Base-by-base conservation (phyloP, 2,329 filamentous ascomycete genomes). In the Pseudonectria buxi region DNA sequence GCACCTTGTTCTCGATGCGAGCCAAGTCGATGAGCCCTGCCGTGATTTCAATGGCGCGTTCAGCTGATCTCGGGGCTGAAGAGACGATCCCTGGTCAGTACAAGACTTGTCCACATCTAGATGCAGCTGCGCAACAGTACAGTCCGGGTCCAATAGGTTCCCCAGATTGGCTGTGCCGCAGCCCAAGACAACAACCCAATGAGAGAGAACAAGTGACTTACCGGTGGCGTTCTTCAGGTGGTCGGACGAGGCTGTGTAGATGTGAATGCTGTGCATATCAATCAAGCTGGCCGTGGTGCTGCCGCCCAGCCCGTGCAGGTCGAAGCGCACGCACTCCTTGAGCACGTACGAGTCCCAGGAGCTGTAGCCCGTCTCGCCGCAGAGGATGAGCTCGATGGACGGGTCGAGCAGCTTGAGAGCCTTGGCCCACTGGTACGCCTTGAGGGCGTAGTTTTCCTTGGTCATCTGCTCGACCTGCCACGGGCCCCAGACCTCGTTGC, bases 191-290 rank as follows among this genome's bases (percentile, higher is more conserved):
- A 25, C 15, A 7, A n/a, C 5, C 9, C 35, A n/a, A 22, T n/a
- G 3, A 7, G 12, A 14, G 7, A 22, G 2, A 7, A 3, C 14
- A 26, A 18, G 28, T 7, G 13, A 11, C 38, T 12, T 38, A 52
- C 49, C 55, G 2, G 74, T 74, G 1, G 70, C 76, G 63, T 62
- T 72, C 53, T 62, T 55, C 27, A 69, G 49, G 51, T 72, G 67
- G 37, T 61, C 49, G 13, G 68, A 59, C 6, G 72, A 71, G 13
- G 78, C 76, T 3, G 83, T 88, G 67, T 88, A 88, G 45, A 86
- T 68, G 56, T 88, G 84, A 53, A 88, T 88, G 53, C 76, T 83
- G 66, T 88, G 83, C 82, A 88, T 86, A 58, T 86, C 81, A 52
- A 86, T 81, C 42, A 83, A 64, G 39, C 50, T 56, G 3, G 57